Conservation (phyloP, 2,329 filamentous ascomycete genomes). For the Trichophaea hybrida region DNA sequence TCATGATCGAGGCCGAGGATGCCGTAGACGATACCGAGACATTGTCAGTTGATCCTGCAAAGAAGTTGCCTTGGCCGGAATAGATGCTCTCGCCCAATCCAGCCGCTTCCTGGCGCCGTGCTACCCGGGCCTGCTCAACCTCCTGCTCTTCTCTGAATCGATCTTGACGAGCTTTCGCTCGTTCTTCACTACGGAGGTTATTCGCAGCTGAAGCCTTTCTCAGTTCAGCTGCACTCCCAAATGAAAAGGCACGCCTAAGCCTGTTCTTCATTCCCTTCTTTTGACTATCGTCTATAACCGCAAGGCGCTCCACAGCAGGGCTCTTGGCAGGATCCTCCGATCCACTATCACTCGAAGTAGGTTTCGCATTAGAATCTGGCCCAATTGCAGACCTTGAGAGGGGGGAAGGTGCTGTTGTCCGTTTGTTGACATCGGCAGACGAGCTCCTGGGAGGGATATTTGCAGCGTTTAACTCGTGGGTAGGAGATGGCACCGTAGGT, state of each 20-base stretch:
- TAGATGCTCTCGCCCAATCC: conserved; percentile 92
- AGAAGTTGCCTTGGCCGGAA: conserved; percentile 63
- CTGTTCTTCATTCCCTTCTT: conserved; percentile 35
- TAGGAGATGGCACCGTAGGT: conserved; percentile 2
- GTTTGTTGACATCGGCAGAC: conserved; percentile 51
- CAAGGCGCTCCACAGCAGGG: conserved; percentile 55
- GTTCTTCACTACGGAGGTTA: conserved; percentile 33
- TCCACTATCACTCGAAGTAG: conserved; percentile 11
- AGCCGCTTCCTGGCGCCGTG: conserved; percentile 77
- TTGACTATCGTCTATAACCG: conserved; percentile 50
- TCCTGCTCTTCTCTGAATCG: conserved; percentile 55
- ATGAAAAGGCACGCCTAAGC: conserved; percentile 85
- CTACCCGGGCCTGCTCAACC: conserved; percentile 81
- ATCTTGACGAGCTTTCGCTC: conserved; percentile 51
- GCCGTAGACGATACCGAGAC: conserved; percentile 81
- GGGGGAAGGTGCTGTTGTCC: conserved; percentile 53
- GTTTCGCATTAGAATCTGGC: conserved; percentile 6
- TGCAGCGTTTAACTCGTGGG: conserved; percentile 30
- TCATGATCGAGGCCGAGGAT: conserved; percentile 81
- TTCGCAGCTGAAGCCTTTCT: conserved; percentile 53
- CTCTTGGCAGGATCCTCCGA: conserved; percentile 21
- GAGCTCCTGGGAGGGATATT: conserved; percentile 44
- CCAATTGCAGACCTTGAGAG: conserved; percentile 49
- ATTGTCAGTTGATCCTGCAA: conserved; percentile 86
- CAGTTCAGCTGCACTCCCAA: conserved; percentile 87